Percentiles rank a stretch among this genome's conserved stretches.
Evolutionary conservation across 768 basidiomycete species (phyloP).

Genomic region (Roridomyces roridus): DNA sequence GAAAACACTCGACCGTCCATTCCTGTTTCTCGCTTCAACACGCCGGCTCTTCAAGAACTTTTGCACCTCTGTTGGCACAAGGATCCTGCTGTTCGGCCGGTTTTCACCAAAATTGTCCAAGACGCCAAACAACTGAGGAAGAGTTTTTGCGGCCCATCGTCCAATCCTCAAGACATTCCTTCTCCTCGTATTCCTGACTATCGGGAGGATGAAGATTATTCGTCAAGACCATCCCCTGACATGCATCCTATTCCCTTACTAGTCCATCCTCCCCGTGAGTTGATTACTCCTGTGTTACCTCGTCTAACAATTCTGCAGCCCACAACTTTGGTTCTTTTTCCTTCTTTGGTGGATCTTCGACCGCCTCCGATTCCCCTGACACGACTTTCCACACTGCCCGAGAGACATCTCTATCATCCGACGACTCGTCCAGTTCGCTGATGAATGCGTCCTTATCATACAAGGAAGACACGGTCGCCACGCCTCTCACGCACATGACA

Average conservation of each 20-base stretch:
- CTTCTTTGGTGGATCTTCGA: slow-evolving; percentile 15
- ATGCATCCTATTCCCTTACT: slow-evolving; percentile 43
- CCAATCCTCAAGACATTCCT: slow-evolving; percentile 33
- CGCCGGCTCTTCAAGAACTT: slow-evolving; percentile 45
- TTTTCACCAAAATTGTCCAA: slow-evolving; percentile 55
- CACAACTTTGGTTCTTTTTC: slow-evolving; percentile 6
- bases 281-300: background rate
- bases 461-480: slow-evolving; percentile 42
- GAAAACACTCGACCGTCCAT: slow-evolving; percentile 58
- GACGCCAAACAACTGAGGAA: slow-evolving; percentile 53
- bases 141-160: slow-evolving; percentile 36
- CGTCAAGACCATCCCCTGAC: slow-evolving; percentile 42
- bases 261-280: slow-evolving; percentile 30
- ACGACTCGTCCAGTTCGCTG: slow-evolving; percentile 17
- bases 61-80: slow-evolving; percentile 63
- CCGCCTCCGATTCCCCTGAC: slow-evolving; percentile 12
- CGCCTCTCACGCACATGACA: slow-evolving; percentile 39
- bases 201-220: slow-evolving; percentile 25
- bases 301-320: slow-evolving; percentile 11
- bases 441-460: slow-evolving; percentile 28
- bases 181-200: slow-evolving; percentile 36
- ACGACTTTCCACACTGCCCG: slow-evolving; percentile 32
- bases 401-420: slow-evolving; percentile 22
- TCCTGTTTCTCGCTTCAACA: slow-evolving; percentile 43
- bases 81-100: slow-evolving; percentile 55